A percentile compares a stretch with the other conserved stretches of the same genome.
Conservation (phyloP, 495 filamentous ascomycete species). For the Tuber calosporum region DNA sequence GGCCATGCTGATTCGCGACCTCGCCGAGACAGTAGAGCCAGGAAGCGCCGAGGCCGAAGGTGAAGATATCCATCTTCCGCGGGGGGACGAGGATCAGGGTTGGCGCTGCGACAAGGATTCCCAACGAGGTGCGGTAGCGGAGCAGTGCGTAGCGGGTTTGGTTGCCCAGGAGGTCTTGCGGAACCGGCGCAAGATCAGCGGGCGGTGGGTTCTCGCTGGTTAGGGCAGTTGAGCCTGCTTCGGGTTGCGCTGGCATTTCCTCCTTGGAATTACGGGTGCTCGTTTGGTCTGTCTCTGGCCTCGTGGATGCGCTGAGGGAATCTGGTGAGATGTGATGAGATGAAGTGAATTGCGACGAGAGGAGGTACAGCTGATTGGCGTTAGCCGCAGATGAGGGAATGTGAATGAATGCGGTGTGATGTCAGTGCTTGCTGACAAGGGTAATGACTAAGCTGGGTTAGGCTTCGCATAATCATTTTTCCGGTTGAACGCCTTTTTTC, state of each 20-base stretch:
- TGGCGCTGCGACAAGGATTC: constrained; percentile 61
- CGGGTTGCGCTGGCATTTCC: constrained; percentile 6
- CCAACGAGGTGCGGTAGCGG: constrained; percentile 55
- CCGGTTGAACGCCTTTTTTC: not conserved
- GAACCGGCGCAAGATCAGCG: constrained; percentile 1
- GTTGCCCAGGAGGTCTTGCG: constrained; percentile 18
- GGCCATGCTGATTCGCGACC: constrained; percentile 50
- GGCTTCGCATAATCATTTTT: not conserved
- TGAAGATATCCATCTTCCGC: constrained; percentile 65
- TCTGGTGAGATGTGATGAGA: not conserved
- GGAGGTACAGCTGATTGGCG: not conserved
- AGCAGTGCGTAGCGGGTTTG: constrained; percentile 49
- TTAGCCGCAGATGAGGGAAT: not conserved
- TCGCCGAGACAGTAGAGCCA: constrained; percentile 62
- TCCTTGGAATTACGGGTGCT: not conserved
- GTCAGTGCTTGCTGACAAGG: not conserved
- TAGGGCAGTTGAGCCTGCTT: not conserved
- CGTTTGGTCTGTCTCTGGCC: not conserved
- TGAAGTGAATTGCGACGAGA: not conserved
- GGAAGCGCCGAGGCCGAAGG: constrained; percentile 54
- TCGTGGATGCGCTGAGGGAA: not conserved
- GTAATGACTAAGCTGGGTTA: not conserved
- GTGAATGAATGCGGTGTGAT: not conserved
- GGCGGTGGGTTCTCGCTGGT: not conserved
- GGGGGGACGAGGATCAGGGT: constrained; percentile 68